Evolutionary conservation across 208 protist species (phyloP), one percentile per base, ranked within the genome.

Genomic region (Trypanosoma platydactyli): DNA sequence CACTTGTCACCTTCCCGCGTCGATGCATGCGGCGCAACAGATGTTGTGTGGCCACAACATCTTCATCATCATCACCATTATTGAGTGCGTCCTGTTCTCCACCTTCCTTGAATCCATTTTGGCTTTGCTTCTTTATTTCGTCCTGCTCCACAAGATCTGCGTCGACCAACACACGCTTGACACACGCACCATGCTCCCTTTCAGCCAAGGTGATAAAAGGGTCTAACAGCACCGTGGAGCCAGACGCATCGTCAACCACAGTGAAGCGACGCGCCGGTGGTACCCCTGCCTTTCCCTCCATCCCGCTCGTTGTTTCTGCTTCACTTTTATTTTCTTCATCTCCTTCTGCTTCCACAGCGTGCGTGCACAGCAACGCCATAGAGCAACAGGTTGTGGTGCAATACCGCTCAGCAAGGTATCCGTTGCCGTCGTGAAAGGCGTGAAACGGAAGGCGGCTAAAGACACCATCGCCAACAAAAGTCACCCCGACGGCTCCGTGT

Each of bases 391-490:
- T 79, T 33, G 48, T 75, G 12, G 75, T 66, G 61, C 52, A 68
- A 24, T 59, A 65, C n/a, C 60, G 46, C 61, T 82, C 62, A 1
- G 73, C 67, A 48, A 86, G 67, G 55, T 75, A 79, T 7, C 33
- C 5, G 40, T 57, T 27, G 24, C 81, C 81, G 30, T 79, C 65
- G 58, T 83, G 59, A 59, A 87, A 68, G 22, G 81, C 81, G 51
- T 80, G 77, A 64, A 84, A 87, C 27, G 81, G 81, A 20, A 87
- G 29, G 24, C 77, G 73, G 22, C 56, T 77, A 35, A 87, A 79
- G 48, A 83, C 59, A 62, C 81, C 81, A 42, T 87, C 81, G 30
- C 65, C 81, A 11, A 87, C 70, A 61, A 87, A 79, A 6, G 68
- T 73, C 22, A 87, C n/a, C 13, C 80, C 80, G 2, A 3, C 18